Percentiles rank a stretch among this genome's conserved stretches.
phyloP scores from a whole-genome alignment of 1,284 basidiomycete species.

The Sphagnurus paluster region DNA sequence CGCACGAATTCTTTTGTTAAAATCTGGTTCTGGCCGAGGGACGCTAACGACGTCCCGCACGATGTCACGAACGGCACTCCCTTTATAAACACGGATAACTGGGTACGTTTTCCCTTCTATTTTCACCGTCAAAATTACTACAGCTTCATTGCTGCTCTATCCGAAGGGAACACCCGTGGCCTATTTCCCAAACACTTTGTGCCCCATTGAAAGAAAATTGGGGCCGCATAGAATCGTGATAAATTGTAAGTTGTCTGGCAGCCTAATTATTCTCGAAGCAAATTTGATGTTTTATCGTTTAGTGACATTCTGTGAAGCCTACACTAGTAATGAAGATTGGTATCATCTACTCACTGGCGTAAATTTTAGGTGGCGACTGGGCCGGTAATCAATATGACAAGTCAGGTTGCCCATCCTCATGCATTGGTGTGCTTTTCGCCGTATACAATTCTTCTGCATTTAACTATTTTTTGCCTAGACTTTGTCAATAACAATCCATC shows the following conservation, averaged over 20 bases:
- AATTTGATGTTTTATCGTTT: neutral
- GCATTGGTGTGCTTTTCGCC: slow-evolving; percentile 39
- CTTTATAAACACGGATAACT: slow-evolving; percentile 45
- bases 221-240: slow-evolving; percentile 62
- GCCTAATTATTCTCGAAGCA: slow-evolving; percentile 1
- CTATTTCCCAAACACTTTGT: slow-evolving; percentile 54
- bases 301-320: slow-evolving; percentile 40
- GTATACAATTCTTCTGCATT: neutral
- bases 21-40: slow-evolving; percentile 61
- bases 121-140: neutral
- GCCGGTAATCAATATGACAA: slow-evolving; percentile 48
- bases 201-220: slow-evolving; percentile 54
- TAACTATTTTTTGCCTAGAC: slow-evolving; percentile 34
- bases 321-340: neutral
- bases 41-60: slow-evolving; percentile 40
- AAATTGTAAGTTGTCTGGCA: slow-evolving; percentile 43
- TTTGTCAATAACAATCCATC: slow-evolving; percentile 64
- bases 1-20: slow-evolving; percentile 48
- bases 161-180: slow-evolving; percentile 54
- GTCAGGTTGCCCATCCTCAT: slow-evolving; percentile 51
- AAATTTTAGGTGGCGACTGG: slow-evolving; percentile 52
- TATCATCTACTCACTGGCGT: neutral
- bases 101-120: slow-evolving; percentile 43
- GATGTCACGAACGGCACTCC: slow-evolving; percentile 42
- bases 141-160: no score